Evolutionary conservation across 2,329 filamentous ascomycete genomes (phyloP).

Genomic region (Neopestalotiopsis clavispora): DNA sequence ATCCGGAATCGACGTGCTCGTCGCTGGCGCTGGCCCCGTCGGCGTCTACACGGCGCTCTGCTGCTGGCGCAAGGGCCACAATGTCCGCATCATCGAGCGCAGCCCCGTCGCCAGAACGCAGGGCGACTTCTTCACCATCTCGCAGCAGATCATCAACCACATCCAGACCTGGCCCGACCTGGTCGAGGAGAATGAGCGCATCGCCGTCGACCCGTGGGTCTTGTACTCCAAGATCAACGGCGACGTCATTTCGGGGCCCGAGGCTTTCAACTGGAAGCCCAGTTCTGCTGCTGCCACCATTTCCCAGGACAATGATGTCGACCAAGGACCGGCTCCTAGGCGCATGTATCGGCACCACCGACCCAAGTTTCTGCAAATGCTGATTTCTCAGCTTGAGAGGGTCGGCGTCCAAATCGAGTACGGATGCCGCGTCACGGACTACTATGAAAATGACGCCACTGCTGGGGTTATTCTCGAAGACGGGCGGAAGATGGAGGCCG

Average conservation of each 20-base stretch:
- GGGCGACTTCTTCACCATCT: conserved; percentile 27
- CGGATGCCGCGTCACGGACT: conserved; percentile 24
- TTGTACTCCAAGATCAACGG: conserved; percentile 29
- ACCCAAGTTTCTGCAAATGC: conserved; percentile 25
- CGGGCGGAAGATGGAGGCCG: not conserved
- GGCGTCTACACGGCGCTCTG: conserved; percentile 1
- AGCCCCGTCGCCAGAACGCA: not conserved
- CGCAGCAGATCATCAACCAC: conserved; percentile 21
- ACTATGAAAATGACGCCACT: conserved; percentile 14
- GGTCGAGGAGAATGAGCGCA: conserved; percentile 6
- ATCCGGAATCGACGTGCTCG: conserved; percentile 8
- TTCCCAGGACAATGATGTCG: conserved; percentile 1
- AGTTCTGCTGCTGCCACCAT: not conserved
- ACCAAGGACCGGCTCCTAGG: not conserved
- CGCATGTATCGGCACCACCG: conserved; percentile 23
- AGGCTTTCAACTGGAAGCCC: conserved; percentile 16
- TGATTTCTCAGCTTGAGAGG: conserved; percentile 25
- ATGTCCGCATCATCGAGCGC: conserved; percentile 7
- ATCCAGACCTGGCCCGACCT: conserved; percentile 27
- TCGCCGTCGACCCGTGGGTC: conserved; percentile 22
- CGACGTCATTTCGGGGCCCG: conserved; percentile 24
- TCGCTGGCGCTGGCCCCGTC: not conserved
- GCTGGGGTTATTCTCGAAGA: conserved; percentile 14
- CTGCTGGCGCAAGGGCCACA: conserved; percentile 10
- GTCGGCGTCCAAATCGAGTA: conserved; percentile 26